Evolutionary conservation across 2,329 filamentous ascomycete species (phyloP), one percentile per base, ranked within the genome.

Genomic region (Diaporthe ilicicola): DNA sequence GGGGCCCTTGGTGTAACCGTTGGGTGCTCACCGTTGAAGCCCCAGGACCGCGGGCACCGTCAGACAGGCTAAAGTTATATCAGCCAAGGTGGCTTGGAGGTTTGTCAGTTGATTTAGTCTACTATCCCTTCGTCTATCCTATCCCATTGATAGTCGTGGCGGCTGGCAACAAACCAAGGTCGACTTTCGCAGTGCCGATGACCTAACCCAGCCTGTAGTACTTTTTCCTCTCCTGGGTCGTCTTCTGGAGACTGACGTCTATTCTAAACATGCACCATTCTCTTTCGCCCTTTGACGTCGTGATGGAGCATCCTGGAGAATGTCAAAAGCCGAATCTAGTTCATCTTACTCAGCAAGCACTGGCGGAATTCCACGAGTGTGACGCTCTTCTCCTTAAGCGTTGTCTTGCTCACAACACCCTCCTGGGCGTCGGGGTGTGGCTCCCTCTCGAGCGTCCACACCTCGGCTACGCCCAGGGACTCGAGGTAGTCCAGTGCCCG

Each of bases 401-500:
- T 73, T 3, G 81, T 78, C 76, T 81, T 83, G 4, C 56, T 64
- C 3, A 75, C 77, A 13, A 4, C 32, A 4, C 32, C 32, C 32
- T 75, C 80, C 3, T 74, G 76, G 0, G 75, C 74, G 1, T 76
- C 78, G 0, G 80, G 76, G 4, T 79, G 77, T 2, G 79, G 74
- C 6, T 75, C 77, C 64, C 86, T 81, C 75, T 82, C 79, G 32
- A 89, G 79, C 5, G 86, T 89, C 87, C 87, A 91, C 2, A 96
- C 83, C 70, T 90, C 84, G 39, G 82, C 78, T 32, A 95, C 89
- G 5, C 90, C 91, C 15, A 94, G 82, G 71, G 84, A 86, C 74
- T 90, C 86, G 69, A 97, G 83, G 79, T 93, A 97, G 1, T 88
- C 85, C 70, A 97, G 82, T 6, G 93, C 90, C 50, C 88, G 88